A percentile compares a stretch with the other conserved stretches of the same genome.
Conservation (phyloP, 495 filamentous ascomycete genomes). For the Penicillium coffeae region DNA sequence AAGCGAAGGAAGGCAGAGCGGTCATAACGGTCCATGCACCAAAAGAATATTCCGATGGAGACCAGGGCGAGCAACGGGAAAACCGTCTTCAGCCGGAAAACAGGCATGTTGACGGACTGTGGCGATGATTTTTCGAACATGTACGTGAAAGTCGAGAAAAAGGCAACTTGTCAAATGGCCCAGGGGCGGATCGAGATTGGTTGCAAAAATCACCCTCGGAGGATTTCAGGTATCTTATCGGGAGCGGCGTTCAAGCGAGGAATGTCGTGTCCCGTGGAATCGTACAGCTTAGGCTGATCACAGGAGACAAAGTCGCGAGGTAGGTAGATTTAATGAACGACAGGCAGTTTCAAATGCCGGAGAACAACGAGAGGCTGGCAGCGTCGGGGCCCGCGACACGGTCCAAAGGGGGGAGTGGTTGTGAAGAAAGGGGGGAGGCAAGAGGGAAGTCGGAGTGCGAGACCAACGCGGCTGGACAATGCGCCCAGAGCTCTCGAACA, state of each 20-base stretch:
- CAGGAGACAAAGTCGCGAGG: constrained; percentile 1
- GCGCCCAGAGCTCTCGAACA: constrained; percentile 23
- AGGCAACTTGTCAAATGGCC: background rate
- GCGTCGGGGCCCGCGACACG: constrained; percentile 38
- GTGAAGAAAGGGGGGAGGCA: background rate
- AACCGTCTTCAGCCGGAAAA: constrained; percentile 42
- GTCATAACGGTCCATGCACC: constrained; percentile 43
- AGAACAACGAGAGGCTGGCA: constrained; percentile 33
- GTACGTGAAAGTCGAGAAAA: constrained; percentile 14
- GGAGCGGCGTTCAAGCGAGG: constrained; percentile 6
- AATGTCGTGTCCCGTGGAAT: constrained; percentile 13
- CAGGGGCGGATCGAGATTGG: background rate
- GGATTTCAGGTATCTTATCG: constrained; percentile 2
- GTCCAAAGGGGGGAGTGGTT: constrained; percentile 14
- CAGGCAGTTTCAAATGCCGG: constrained; percentile 26
- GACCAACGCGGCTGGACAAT: constrained; percentile 26
- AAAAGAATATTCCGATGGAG: constrained; percentile 46
- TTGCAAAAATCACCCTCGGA: background rate
- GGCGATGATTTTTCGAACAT: constrained; percentile 37
- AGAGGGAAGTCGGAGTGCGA: constrained; percentile 5
- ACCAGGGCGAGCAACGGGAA: constrained; percentile 43
- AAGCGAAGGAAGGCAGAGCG: constrained; percentile 39
- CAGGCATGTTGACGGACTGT: constrained; percentile 40
- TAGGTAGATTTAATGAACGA: constrained; percentile 17
- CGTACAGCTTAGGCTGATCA: constrained; percentile 12